Percentiles rank a stretch among this genome's conserved stretches.
These are phyloP conservation scores for Rutstroemia sp. DNA, from an alignment of 2,329 filamentous ascomycete genomes.

Conservation along the genomic window DNA sequence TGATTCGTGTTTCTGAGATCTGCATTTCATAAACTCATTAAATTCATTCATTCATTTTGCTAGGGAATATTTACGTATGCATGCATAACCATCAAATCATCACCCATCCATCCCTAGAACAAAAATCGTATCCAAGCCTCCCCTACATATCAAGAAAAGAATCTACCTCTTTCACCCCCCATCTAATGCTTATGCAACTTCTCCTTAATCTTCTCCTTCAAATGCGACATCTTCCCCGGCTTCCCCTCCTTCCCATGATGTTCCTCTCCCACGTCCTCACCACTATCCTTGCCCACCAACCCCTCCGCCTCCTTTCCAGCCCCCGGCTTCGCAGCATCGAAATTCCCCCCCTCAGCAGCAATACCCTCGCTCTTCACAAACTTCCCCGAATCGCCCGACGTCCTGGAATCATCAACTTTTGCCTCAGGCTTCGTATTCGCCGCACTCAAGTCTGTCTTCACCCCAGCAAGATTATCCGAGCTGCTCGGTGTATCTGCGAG, in stretches of 20 bases:
- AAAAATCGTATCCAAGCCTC: no score
- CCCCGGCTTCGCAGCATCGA: slow-evolving; percentile 56
- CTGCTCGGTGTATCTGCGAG: not conserved
- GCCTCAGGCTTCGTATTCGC: not conserved
- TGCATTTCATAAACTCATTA: no score
- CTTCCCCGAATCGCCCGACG: slow-evolving; percentile 30
- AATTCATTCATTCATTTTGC: no score
- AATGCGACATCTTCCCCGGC: slow-evolving; percentile 40
- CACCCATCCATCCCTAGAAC: no score
- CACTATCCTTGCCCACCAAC: slow-evolving; percentile 40
- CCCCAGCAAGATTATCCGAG: not conserved
- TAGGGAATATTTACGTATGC: no score
- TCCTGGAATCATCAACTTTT: slow-evolving; percentile 42
- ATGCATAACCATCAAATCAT: no score
- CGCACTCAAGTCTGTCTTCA: not conserved
- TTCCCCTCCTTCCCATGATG: slow-evolving; percentile 14
- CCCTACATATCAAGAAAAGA: no score
- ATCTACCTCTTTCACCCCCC: not conserved
- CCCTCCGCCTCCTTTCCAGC: slow-evolving; percentile 61
- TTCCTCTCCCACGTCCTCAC: slow-evolving; percentile 8
- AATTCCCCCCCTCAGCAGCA: slow-evolving; percentile 58
- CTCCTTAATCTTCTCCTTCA: slow-evolving; percentile 60
- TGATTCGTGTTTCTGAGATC: no score
- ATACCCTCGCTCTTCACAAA: slow-evolving; percentile 52
- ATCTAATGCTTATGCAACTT: slow-evolving; percentile 47